Percentiles rank a stretch among this genome's conserved stretches.
Evolutionary conservation across 495 filamentous ascomycete species (phyloP).

Genomic region (Viridothelium virens): DNA sequence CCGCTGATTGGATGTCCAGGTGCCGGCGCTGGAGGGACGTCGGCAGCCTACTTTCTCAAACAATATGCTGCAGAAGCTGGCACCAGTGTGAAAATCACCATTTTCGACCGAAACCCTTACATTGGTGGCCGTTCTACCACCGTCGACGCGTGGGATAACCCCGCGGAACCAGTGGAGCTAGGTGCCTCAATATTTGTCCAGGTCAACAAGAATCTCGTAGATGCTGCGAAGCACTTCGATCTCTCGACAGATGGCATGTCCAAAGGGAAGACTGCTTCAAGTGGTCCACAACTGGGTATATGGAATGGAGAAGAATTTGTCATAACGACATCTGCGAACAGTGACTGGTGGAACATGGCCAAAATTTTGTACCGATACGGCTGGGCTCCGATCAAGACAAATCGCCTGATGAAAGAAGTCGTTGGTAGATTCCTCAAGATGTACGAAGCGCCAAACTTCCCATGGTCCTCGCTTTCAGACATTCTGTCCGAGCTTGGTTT

Average conservation of each 20-base stretch:
- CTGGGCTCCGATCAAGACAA: slow-evolving; percentile 62
- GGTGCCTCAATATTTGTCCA: slow-evolving; percentile 90
- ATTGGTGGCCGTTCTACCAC: slow-evolving; percentile 88
- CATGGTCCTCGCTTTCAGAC: slow-evolving; percentile 66
- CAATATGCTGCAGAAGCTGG: slow-evolving; percentile 53
- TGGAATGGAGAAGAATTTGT: slow-evolving; percentile 80
- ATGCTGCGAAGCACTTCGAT: slow-evolving; percentile 64
- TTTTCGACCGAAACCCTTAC: slow-evolving; percentile 74
- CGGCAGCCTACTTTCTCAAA: slow-evolving; percentile 72
- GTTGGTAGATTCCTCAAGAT: slow-evolving; percentile 69
- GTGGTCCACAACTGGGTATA: slow-evolving; percentile 54
- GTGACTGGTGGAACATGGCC: slow-evolving; percentile 68
- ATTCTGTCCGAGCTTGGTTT: slow-evolving; percentile 59
- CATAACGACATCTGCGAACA: slow-evolving; percentile 48
- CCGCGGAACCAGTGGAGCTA: slow-evolving; percentile 67
- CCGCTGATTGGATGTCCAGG: slow-evolving; percentile 42
- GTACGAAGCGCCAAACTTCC: slow-evolving; percentile 76
- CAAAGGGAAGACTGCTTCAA: slow-evolving; percentile 26
- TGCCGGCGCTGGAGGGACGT: slow-evolving; percentile 82
- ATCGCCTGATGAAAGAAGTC: slow-evolving; percentile 61
- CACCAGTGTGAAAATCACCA: slow-evolving; percentile 61
- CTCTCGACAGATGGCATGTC: slow-evolving; percentile 42
- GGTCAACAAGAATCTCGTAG: slow-evolving; percentile 73
- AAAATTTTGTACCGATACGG: slow-evolving; percentile 86
- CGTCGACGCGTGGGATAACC: slow-evolving; percentile 67